A percentile compares a stretch with the other conserved stretches of the same genome.
These are phyloP conservation scores for Cicer yamashitae DNA, from an alignment of 306 rosid species.

Conservation along the genomic window DNA sequence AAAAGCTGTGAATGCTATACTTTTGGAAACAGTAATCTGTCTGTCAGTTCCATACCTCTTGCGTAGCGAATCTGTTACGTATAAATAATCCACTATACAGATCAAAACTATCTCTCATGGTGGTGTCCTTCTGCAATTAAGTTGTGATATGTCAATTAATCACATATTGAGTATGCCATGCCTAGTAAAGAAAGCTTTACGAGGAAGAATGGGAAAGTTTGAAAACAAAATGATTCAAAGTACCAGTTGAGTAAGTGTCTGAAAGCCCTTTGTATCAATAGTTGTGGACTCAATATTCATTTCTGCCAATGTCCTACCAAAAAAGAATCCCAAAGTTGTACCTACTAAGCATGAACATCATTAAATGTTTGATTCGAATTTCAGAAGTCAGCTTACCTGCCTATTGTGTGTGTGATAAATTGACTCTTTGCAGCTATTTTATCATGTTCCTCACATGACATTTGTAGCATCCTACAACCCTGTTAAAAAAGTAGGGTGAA, in stretches of 20 bases:
- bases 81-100: conserved; percentile 60
- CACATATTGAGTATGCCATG: not conserved
- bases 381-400: conserved; percentile 52
- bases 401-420: conserved; percentile 68
- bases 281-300: conserved; percentile 57
- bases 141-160: conserved; percentile 12
- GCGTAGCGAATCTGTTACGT: conserved; percentile 61
- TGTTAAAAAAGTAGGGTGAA: not conserved
- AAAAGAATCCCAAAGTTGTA: conserved; percentile 10
- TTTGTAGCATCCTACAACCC: conserved; percentile 72
- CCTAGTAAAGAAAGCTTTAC: not conserved
- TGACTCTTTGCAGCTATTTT: conserved; percentile 68
- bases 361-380: not conserved
- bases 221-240: not conserved
- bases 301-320: conserved; percentile 57
- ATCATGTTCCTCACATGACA: conserved; percentile 75
- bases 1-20: not conserved
- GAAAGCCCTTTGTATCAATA: conserved; percentile 60
- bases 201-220: not conserved
- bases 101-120: conserved; percentile 56
- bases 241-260: conserved; percentile 64
- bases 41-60: conserved; percentile 60
- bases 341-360: not conserved
- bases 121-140: conserved; percentile 62
- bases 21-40: conserved; percentile 4